These are phyloP conservation scores for Thermomucor indicae-seudaticae DNA, from an alignment of 371 early-diverging fungal species.

Conservation along the genomic window DNA sequence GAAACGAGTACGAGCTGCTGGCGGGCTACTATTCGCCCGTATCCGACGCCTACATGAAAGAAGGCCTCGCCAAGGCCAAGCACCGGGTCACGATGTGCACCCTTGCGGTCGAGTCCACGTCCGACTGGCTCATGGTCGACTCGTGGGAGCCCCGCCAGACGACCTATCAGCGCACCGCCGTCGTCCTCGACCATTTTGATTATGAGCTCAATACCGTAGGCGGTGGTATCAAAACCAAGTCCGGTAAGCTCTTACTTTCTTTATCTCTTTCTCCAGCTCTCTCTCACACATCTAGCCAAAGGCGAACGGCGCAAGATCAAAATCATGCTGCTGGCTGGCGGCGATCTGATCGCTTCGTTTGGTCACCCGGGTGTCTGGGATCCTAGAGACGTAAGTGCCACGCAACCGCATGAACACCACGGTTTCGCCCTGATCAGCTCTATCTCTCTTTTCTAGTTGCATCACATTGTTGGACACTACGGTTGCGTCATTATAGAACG, in stretches of 20 bases:
- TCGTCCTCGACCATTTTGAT: slow-evolving; percentile 94
- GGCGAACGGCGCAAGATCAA: slow-evolving; percentile 60
- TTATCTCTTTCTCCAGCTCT: neutral
- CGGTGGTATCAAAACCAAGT: slow-evolving; percentile 49
- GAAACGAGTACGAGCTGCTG: slow-evolving; percentile 77
- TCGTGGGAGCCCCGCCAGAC: slow-evolving; percentile 89
- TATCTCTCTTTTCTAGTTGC: slow-evolving; percentile 55
- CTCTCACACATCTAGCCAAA: slow-evolving; percentile 6
- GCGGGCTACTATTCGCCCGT: slow-evolving; percentile 98
- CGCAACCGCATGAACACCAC: neutral
- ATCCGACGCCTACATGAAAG: slow-evolving; percentile 87
- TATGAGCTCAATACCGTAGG: slow-evolving; percentile 71
- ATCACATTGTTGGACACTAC: slow-evolving; percentile 88
- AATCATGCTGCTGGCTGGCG: slow-evolving; percentile 94
- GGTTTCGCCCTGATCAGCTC: neutral
- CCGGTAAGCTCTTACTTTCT: slow-evolving; percentile 31
- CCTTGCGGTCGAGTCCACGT: slow-evolving; percentile 76
- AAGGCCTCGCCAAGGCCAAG: slow-evolving; percentile 78
- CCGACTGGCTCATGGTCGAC: slow-evolving; percentile 96
- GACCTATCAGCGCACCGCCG: slow-evolving; percentile 81
- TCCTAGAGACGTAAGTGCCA: slow-evolving; percentile 76
- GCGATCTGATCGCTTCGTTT: slow-evolving; percentile 95
- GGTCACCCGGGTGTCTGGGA: slow-evolving; percentile 91
- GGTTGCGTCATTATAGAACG: slow-evolving; percentile 95
- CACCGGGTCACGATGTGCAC: slow-evolving; percentile 95